Conservation (phyloP, 2,329 filamentous ascomycete genomes). For the Stagonosporopsis rhizophila region DNA sequence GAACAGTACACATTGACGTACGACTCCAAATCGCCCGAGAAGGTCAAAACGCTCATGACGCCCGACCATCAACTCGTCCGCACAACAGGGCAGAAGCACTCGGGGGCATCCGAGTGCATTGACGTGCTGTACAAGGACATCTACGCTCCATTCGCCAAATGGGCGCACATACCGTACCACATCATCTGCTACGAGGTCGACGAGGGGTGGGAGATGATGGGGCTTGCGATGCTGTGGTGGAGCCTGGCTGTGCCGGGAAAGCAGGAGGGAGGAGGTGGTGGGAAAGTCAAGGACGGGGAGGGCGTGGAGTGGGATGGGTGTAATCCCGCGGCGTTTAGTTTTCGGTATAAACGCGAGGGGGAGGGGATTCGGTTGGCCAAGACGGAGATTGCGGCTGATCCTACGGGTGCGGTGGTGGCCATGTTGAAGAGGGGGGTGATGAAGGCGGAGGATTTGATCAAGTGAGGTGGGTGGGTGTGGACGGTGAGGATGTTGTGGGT, state of each 20-base stretch:
- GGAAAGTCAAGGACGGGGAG: constrained; percentile 8
- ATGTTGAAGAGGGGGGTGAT: constrained; percentile 26
- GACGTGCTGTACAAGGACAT: constrained; percentile 10
- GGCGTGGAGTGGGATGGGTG: constrained; percentile 23
- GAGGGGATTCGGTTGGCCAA: constrained; percentile 7
- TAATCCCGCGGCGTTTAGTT: constrained; percentile 16
- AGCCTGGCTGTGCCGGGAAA: constrained; percentile 15
- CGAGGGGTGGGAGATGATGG: constrained; percentile 21
- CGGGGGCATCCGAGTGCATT: constrained; percentile 10
- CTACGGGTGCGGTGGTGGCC: constrained; percentile 11
- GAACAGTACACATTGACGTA: constrained; percentile 17
- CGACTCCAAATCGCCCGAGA: constrained; percentile 17
- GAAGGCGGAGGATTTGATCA: constrained; percentile 24
- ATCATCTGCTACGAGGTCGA: constrained; percentile 18
- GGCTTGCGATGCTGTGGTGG: constrained; percentile 18
- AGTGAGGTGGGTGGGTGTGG: constrained; percentile 28
- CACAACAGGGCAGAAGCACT: constrained; percentile 16
- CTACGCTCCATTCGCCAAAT: constrained; percentile 19
- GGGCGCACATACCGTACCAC: constrained; percentile 11
- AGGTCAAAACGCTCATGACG: constrained; percentile 4
- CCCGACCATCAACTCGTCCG: constrained; percentile 12
- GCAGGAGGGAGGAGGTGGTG: constrained; percentile 1
- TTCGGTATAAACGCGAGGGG: constrained; percentile 13
- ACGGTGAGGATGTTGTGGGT: no score
- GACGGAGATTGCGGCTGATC: constrained; percentile 20